These are phyloP conservation scores for Wallacemonas sp. DNA, from an alignment of 208 protist species.

Conservation along the genomic window DNA sequence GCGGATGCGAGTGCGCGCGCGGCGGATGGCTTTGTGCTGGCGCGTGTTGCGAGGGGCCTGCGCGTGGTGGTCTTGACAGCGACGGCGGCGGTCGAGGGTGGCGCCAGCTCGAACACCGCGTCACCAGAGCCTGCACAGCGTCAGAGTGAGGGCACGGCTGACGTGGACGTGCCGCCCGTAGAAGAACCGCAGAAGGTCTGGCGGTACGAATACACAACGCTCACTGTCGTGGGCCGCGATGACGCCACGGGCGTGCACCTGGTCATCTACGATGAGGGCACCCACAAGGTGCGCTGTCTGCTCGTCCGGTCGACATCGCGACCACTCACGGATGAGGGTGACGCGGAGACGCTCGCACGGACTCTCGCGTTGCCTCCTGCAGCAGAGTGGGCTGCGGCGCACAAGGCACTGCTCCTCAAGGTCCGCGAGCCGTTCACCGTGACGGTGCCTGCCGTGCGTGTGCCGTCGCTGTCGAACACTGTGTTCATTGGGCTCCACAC, in stretches of 20 bases:
- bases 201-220: conserved; percentile 7
- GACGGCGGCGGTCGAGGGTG: conserved; percentile 19
- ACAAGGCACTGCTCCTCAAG: conserved; percentile 34
- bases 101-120: too few relatives aligned
- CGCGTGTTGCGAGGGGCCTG: conserved; percentile 24
- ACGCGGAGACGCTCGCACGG: too few relatives aligned
- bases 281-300: conserved; percentile 17
- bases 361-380: conserved; percentile 36
- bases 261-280: conserved; percentile 28
- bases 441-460: conserved; percentile 37
- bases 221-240: conserved; percentile 69
- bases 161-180: too few relatives aligned
- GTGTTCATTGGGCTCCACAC: conserved; percentile 83
- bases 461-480: conserved; percentile 70
- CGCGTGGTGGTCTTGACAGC: conserved; percentile 24
- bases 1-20: background rate
- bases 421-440: conserved; percentile 38
- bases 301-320: conserved; percentile 1
- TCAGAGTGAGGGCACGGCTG: too few relatives aligned
- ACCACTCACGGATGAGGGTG: too few relatives aligned
- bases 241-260: conserved; percentile 47
- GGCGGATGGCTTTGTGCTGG: conserved; percentile 1
- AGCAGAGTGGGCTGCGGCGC: conserved; percentile 14
- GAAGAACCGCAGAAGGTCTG: too few relatives aligned
- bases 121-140: too few relatives aligned